Base-by-base conservation (phyloP, 2,329 filamentous ascomycete genomes). In the Ophiocordyceps unilateralis region DNA sequence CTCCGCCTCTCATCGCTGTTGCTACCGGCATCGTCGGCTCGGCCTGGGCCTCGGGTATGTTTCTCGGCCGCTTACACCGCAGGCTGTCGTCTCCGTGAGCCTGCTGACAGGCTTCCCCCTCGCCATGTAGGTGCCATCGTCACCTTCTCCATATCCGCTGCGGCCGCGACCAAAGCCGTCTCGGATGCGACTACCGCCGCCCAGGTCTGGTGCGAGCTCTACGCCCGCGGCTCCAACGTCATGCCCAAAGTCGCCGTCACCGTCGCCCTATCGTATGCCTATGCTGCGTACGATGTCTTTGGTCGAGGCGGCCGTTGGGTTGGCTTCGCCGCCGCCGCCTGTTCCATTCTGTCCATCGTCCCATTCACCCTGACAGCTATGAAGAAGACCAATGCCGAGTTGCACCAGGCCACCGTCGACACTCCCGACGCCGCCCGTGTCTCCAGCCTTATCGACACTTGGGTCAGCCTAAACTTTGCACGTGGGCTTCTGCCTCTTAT, bases 351-450 rank as follows among this genome's bases (percentile, higher is more conserved):
- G 6, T 49, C 47, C 28, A 65, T 66, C 30, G 54, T 66, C 24
- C 63, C 64, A 1, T 67, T 58, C 39, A 67, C 64, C 1, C 2
- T 59, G 11, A n/a, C 52, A 20, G 47, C 58, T 39, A 66, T 67
- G 60, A 50, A 43, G 12, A 43, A 49, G 7, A 66, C 62, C 5
- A 67, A 66, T 42, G 45, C 50, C 14, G 44, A 51, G 5, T 52
- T 67, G 32, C 51, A 53, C 12, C 49, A 49, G 20, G 48, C 51
- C 0, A 55, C 51, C 1, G 41, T 46, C 15, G 46, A 44, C 7
- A 17, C 32, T 15, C 10, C 41, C 10, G 45, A 47, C 32, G 46
- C 44, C 4, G 42, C 46, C 10, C 51, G 53, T 6, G 45, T 51
- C 15, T 38, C 43, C 23, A 42, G 36, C 15, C 41, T 55, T 15